Conservation (phyloP, 305 asterid species). For the Fraxinus velutina region DNA sequence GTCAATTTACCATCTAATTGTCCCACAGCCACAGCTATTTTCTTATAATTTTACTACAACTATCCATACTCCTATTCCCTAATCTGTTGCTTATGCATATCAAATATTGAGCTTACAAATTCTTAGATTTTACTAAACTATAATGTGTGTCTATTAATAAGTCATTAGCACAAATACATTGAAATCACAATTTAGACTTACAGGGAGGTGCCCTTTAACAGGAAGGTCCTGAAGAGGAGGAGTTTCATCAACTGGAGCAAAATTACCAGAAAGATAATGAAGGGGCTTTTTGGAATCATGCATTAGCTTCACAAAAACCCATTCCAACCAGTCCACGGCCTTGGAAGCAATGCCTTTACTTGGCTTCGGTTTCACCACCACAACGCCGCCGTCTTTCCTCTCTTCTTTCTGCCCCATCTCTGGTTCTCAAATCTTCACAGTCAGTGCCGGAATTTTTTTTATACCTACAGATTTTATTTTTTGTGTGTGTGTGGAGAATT, state of each 20-base stretch:
- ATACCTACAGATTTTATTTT: neutral
- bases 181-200: slow-evolving; percentile 29
- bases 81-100: neutral
- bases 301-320: slow-evolving; percentile 61
- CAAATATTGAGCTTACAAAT: neutral
- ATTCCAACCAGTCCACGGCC: slow-evolving; percentile 67
- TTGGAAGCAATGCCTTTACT: slow-evolving; percentile 51
- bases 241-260: slow-evolving; percentile 73
- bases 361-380: slow-evolving; percentile 71
- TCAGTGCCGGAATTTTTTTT: neutral
- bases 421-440: neutral
- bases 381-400: slow-evolving; percentile 32
- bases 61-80: neutral
- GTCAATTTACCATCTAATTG: neutral
- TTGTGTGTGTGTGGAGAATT: neutral
- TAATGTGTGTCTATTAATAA: neutral
- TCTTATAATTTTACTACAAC: neutral
- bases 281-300: slow-evolving; percentile 54
- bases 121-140: neutral
- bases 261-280: slow-evolving; percentile 62
- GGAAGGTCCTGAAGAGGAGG: slow-evolving; percentile 64
- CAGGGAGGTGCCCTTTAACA: slow-evolving; percentile 68
- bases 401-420: slow-evolving; percentile 31
- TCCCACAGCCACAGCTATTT: neutral
- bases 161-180: neutral